phyloP scores from a whole-genome alignment of 768 basidiomycete species.

The Pleurotus cornucopiae region DNA sequence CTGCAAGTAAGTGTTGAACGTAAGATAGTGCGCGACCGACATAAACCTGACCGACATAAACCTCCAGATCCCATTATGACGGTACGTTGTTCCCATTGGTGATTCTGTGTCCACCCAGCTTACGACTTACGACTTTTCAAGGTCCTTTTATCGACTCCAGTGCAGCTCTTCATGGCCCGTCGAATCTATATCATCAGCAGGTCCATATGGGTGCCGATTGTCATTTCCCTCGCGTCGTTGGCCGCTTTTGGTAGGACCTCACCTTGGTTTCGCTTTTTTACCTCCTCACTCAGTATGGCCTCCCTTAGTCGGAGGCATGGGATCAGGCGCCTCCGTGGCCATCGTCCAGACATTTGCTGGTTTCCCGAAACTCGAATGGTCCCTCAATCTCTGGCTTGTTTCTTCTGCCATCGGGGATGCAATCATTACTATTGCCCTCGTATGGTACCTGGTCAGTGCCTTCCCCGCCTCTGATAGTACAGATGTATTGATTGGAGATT shows the following conservation, averaged over 20 bases:
- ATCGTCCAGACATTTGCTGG: neutral
- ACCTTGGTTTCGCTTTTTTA: neutral
- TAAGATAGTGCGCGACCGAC: neutral
- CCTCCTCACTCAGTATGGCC: neutral
- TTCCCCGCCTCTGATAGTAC: constrained; percentile 5
- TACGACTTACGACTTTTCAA: neutral
- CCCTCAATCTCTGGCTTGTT: neutral
- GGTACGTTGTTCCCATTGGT: constrained; percentile 15
- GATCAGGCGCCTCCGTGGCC: neutral
- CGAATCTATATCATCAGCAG: neutral
- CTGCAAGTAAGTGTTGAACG: constrained; percentile 20
- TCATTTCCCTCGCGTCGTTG: neutral
- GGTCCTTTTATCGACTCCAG: constrained; percentile 1
- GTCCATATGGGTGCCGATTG: neutral
- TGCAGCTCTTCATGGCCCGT: constrained; percentile 6
- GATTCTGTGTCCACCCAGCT: neutral
- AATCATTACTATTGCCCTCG: neutral
- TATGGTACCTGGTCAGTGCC: neutral
- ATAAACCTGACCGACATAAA: neutral
- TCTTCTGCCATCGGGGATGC: neutral
- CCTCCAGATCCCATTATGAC: constrained; percentile 28
- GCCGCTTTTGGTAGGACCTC: neutral
- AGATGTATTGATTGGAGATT: neutral
- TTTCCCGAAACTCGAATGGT: neutral
- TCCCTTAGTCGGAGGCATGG: neutral